Conservation (phyloP, 768 basidiomycete genomes). For the Boletus edulis region DNA sequence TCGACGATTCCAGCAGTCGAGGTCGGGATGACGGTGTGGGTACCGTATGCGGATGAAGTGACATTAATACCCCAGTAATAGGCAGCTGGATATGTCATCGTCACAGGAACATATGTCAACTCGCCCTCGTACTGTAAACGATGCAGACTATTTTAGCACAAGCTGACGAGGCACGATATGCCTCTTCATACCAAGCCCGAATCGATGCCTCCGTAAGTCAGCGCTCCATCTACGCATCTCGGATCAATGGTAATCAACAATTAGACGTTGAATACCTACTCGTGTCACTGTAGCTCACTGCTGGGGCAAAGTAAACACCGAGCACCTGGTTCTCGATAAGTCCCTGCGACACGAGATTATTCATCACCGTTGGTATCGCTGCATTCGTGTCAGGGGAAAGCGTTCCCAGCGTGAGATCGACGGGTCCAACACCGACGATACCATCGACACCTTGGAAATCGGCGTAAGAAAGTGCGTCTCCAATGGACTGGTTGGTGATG, state of each 20-base stretch:
- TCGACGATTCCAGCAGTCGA: constrained; percentile 31
- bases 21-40: constrained; percentile 8
- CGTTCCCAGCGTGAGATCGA: constrained; percentile 14
- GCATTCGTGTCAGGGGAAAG: background rate
- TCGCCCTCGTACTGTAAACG: constrained; percentile 19
- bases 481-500: constrained; percentile 30
- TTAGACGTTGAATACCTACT: constrained; percentile 4
- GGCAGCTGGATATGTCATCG: constrained; percentile 22
- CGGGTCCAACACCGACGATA: constrained; percentile 28
- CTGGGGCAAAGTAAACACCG: constrained; percentile 23
- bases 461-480: constrained; percentile 13
- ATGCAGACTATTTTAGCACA: background rate
- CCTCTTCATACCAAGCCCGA: constrained; percentile 9
- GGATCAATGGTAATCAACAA: background rate
- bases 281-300: constrained; percentile 12
- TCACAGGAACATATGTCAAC: constrained; percentile 25
- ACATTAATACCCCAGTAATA: constrained; percentile 32
- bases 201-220: constrained; percentile 26
- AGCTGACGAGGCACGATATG: background rate
- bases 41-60: constrained; percentile 15
- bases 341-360: constrained; percentile 24
- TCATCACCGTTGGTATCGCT: constrained; percentile 24
- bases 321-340: constrained; percentile 15
- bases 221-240: constrained; percentile 19
- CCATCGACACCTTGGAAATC: constrained; percentile 24